These are phyloP conservation scores for Fraxinus sp. DNA, from an alignment of 305 asterid species.

Conservation along the genomic window DNA sequence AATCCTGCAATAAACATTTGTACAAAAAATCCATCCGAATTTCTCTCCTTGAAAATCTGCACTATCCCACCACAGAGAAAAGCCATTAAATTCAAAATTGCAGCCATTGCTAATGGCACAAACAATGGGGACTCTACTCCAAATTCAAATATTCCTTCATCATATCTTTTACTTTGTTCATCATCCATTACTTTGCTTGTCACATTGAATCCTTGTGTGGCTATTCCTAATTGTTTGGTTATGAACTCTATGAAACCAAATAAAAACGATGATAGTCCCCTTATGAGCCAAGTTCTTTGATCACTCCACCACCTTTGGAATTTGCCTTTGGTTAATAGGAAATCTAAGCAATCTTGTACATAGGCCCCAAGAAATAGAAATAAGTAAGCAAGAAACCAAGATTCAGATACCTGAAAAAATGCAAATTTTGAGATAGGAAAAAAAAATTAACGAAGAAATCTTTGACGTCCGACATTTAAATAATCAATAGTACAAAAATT, in stretches of 20 bases:
- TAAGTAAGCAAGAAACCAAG: slow-evolving; percentile 42
- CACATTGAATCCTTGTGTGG: slow-evolving; percentile 61
- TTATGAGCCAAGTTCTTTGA: slow-evolving; percentile 75
- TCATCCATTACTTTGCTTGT: slow-evolving; percentile 82
- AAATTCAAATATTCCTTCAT: slow-evolving; percentile 59
- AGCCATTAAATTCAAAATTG: slow-evolving; percentile 49
- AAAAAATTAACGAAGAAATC: not conserved
- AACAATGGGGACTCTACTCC: slow-evolving; percentile 67
- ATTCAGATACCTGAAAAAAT: slow-evolving; percentile 44
- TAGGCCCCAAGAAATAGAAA: slow-evolving; percentile 71
- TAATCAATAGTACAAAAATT: not conserved
- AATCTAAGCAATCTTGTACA: slow-evolving; percentile 59
- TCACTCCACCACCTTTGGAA: slow-evolving; percentile 74
- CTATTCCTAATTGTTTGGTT: slow-evolving; percentile 48
- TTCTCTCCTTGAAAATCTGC: slow-evolving; percentile 21
- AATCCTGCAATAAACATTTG: slow-evolving; percentile 57
- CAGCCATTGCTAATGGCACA: slow-evolving; percentile 40
- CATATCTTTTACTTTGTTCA: slow-evolving; percentile 60
- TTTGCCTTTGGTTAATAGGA: slow-evolving; percentile 46
- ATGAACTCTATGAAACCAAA: slow-evolving; percentile 51
- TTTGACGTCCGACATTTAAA: not conserved
- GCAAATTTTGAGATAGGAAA: not conserved
- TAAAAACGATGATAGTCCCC: slow-evolving; percentile 36
- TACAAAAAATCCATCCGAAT: slow-evolving; percentile 32
- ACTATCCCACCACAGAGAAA: slow-evolving; percentile 31